Percentiles rank a stretch among this genome's conserved stretches.
phyloP scores from a whole-genome alignment of 2,329 filamentous ascomycete genomes.

The Colletotrichum somersetense region DNA sequence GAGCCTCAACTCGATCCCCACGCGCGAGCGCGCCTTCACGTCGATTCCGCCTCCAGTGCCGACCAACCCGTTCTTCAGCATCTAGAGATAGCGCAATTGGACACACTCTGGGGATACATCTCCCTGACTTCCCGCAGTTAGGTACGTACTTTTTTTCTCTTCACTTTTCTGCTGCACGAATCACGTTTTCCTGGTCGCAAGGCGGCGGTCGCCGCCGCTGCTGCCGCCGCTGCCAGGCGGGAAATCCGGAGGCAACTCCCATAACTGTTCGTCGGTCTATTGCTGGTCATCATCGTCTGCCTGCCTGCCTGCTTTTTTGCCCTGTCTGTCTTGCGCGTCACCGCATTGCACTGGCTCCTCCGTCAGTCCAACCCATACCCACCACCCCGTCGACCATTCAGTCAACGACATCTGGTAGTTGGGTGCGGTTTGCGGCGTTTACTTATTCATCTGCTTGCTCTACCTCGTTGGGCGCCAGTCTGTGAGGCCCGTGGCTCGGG shows the following conservation, averaged over 20 bases:
- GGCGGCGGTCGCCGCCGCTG: constrained; percentile 31
- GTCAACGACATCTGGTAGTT: neutral
- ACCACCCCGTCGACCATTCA: neutral
- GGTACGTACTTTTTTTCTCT: constrained; percentile 37
- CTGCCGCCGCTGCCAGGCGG: constrained; percentile 28
- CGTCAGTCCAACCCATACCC: constrained; percentile 12
- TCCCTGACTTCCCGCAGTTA: constrained; percentile 2
- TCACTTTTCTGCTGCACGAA: constrained; percentile 28
- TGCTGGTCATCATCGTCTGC: constrained; percentile 19
- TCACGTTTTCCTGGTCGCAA: constrained; percentile 25
- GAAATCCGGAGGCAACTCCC: constrained; percentile 25
- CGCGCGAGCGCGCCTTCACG: constrained; percentile 16
- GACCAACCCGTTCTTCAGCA: constrained; percentile 14
- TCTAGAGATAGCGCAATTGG: constrained; percentile 33
- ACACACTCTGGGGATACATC: constrained; percentile 40
- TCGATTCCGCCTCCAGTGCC: constrained; percentile 16
- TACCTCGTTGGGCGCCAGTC: constrained; percentile 26
- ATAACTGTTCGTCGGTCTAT: constrained; percentile 17
- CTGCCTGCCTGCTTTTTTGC: constrained; percentile 10
- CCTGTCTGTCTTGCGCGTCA: constrained; percentile 18
- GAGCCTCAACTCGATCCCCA: constrained; percentile 13
- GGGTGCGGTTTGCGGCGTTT: constrained; percentile 33
- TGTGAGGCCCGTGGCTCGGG: constrained; percentile 34
- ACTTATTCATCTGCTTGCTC: constrained; percentile 43
- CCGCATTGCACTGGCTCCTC: neutral